Base-by-base conservation (phyloP, 345 rosid species). In the Odontarrhena argentea region DNA sequence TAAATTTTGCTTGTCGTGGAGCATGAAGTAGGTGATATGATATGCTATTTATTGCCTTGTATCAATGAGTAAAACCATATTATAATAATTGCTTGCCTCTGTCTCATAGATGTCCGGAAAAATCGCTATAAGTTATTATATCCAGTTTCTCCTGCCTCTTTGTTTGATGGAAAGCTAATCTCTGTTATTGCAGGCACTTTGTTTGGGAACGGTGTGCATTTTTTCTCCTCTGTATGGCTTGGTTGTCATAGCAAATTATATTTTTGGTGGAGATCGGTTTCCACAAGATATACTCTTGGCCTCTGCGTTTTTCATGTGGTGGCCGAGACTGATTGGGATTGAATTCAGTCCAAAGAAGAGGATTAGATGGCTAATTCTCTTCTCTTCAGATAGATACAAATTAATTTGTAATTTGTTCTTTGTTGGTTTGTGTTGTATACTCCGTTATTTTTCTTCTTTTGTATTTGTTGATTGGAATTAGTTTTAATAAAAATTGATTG, bases 241-340 rank as follows among this genome's bases (percentile, higher is more conserved):
- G 58, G 65, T 48, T 71, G 46, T 64, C 47, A 56, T 36, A 28
- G 56, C 3, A 62, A 7, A 7, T 3, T 18, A 30, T 40, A 5
- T 14, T 51, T 55, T 25, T 36, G 52, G 70, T 65, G 70, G 61
- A 32, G 22, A 65, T 65, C 12, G 34, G 12, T 38, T 18, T 55
- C 50, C 55, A 60, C 54, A 55, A 55, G 68, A 63, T 71, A 63
- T 58, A 72, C 70, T 57, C 66, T 65, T 64, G 65, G 70, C 76
- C 52, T 38, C 76, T 48, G 60, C 70, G 70, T 28, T 71, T 55
- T 71, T 71, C 52, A 34, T 63, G 76, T 30, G 53, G 70, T 56
- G 76, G 65, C 59, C 32, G 22, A 64, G 65, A 64, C 52, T 49
- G 50, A 55, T 30, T 71, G 63, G 42, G 36, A 32, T 32, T 32